phyloP scores from a whole-genome alignment of 148 eudicot species.

The Heliamphora exappendiculata region DNA sequence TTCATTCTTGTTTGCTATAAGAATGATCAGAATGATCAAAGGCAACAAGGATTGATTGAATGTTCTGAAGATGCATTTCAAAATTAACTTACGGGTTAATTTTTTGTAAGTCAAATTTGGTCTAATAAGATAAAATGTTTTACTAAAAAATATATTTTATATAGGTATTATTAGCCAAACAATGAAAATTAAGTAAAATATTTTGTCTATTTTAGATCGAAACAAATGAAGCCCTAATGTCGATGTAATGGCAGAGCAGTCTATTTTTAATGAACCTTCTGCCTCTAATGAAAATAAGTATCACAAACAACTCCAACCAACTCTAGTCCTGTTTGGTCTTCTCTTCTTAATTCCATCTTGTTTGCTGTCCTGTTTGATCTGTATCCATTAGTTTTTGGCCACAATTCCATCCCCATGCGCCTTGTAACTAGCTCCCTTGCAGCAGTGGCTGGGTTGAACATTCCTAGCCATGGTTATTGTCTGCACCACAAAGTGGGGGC shows the following conservation, averaged over 20 bases:
- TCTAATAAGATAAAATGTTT: no score
- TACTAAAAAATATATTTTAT: no score
- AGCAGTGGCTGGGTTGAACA: conserved; percentile 77
- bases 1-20: no score
- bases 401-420: conserved; percentile 53
- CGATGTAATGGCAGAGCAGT: neutral
- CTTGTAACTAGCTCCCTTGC: conserved; percentile 91
- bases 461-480: conserved; percentile 97
- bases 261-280: conserved; percentile 45
- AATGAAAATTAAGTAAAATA: no score
- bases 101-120: no score
- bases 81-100: no score
- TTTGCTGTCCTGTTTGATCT: conserved; percentile 61
- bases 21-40: no score
- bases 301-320: conserved; percentile 95
- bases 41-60: no score
- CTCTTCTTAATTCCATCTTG: conserved; percentile 45
- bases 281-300: conserved; percentile 86
- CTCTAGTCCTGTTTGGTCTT: conserved; percentile 90
- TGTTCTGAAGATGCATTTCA: no score
- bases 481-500: conserved; percentile 93
- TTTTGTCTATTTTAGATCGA: no score
- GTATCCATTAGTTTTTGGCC: conserved; percentile 86
- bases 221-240: neutral
- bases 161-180: no score